phyloP scores from a whole-genome alignment of 139 green algal species.

The Edaphochlamys debaryana region DNA sequence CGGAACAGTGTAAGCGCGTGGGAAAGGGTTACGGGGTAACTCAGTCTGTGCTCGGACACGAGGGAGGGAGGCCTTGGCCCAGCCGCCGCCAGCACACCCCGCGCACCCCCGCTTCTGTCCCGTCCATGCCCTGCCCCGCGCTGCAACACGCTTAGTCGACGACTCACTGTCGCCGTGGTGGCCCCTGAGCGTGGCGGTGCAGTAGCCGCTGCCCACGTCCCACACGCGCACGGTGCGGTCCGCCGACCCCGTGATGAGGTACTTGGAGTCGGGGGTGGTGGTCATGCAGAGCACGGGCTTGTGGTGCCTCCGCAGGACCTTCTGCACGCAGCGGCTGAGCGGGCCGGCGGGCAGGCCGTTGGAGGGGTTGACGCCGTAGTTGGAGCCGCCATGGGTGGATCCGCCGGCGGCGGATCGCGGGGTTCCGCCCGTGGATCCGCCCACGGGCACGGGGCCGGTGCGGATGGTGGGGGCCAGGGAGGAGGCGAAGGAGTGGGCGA shows the following conservation, averaged over 20 bases:
- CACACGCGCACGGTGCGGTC: slow-evolving; percentile 40
- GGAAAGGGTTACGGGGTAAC: no score
- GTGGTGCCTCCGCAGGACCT: slow-evolving; percentile 16
- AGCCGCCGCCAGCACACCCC: no score
- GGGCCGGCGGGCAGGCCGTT: no score
- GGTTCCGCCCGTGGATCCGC: not conserved
- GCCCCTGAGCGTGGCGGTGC: slow-evolving; percentile 13
- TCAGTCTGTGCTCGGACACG: no score
- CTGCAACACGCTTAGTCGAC: no score
- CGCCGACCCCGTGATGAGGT: slow-evolving; percentile 15
- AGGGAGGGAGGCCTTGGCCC: no score
- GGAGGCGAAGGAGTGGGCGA: not conserved
- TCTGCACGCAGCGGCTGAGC: not conserved
- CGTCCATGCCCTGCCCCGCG: no score
- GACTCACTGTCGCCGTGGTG: slow-evolving; percentile 24
- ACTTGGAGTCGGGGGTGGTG: slow-evolving; percentile 29
- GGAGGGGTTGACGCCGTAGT: not conserved
- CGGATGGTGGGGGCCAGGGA: not conserved
- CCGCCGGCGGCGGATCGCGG: not conserved
- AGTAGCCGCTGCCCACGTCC: slow-evolving; percentile 34
- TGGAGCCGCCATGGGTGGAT: not conserved
- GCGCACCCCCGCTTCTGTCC: no score
- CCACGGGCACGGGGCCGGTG: not conserved
- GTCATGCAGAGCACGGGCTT: slow-evolving; percentile 19
- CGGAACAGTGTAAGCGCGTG: no score